phyloP scores from a whole-genome alignment of 1,139 yeast species.

The Magnusiomyces paraingens region DNA sequence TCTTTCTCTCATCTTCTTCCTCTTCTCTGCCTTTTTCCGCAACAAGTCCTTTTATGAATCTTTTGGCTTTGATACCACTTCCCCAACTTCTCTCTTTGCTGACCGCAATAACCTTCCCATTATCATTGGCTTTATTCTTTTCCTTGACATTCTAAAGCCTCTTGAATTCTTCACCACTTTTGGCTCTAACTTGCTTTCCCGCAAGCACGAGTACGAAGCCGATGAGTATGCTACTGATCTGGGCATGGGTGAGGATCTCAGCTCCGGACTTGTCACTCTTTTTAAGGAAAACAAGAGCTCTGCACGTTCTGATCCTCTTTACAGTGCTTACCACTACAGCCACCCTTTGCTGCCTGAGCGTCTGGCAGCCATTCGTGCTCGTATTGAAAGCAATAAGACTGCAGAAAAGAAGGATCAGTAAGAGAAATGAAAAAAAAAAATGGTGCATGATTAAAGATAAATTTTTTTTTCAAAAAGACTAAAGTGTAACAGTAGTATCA shows the following conservation, averaged over 20 bases:
- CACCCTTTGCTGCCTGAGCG: conserved; percentile 92
- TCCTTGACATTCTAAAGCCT: conserved; percentile 63
- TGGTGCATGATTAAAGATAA: too few species aligned
- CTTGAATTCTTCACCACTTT: conserved; percentile 64
- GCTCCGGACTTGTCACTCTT: conserved; percentile 65
- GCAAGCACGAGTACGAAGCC: conserved; percentile 90
- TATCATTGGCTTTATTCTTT: conserved; percentile 68
- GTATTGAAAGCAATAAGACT: conserved; percentile 9
- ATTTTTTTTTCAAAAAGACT: too few species aligned
- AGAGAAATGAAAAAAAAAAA: neutral
- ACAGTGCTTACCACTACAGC: conserved; percentile 79
- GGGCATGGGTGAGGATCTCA: conserved; percentile 64
- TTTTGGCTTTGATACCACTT: conserved; percentile 59
- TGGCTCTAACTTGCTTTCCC: conserved; percentile 58
- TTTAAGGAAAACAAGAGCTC: conserved; percentile 76
- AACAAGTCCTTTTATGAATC: conserved; percentile 70
- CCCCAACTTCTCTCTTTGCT: neutral
- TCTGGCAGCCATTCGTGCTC: conserved; percentile 51
- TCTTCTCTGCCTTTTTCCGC: conserved; percentile 72
- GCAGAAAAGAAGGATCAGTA: conserved; percentile 20
- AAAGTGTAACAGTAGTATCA: too few species aligned
- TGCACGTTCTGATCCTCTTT: conserved; percentile 83
- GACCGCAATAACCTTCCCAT: conserved; percentile 49
- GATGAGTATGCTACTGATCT: conserved; percentile 73
- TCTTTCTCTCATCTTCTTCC: conserved; percentile 55